A percentile compares a stretch with the other conserved stretches of the same genome.
Evolutionary conservation across 306 rosid genomes (phyloP).

Genomic region (Astragalus membranaceus): DNA sequence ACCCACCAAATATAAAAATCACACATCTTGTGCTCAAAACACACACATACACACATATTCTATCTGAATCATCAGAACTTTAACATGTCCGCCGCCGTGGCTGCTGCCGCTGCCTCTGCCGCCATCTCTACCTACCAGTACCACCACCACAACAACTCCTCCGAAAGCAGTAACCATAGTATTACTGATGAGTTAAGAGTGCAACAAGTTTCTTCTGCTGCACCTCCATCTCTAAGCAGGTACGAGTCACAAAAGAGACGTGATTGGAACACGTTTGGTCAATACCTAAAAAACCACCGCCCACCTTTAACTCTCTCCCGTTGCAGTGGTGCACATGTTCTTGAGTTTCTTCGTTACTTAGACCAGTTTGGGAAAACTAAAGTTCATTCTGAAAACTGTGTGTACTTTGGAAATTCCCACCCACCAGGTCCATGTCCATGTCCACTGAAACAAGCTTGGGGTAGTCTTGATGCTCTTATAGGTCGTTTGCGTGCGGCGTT

Average conservation of each 20-base stretch:
- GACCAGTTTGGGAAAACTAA: slow-evolving; percentile 56
- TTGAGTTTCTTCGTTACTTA: slow-evolving; percentile 66
- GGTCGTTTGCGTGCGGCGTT: slow-evolving; percentile 68
- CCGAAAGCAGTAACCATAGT: background rate
- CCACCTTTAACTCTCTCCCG: slow-evolving; percentile 61
- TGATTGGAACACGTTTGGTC: slow-evolving; percentile 70
- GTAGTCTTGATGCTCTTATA: slow-evolving; percentile 35
- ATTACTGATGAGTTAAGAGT: background rate
- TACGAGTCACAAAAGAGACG: slow-evolving; percentile 72
- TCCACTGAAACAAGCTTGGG: slow-evolving; percentile 46
- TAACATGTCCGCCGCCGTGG: slow-evolving; percentile 31
- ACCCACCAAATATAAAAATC: too few species aligned
- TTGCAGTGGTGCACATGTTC: slow-evolving; percentile 68
- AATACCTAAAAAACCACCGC: slow-evolving; percentile 62
- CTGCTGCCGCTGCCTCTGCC: slow-evolving; percentile 29
- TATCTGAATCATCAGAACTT: background rate
- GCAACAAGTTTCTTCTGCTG: background rate
- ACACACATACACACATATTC: background rate
- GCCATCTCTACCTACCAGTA: slow-evolving; percentile 12
- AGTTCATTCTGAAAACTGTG: slow-evolving; percentile 38
- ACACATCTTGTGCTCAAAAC: background rate
- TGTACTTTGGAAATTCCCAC: slow-evolving; percentile 55
- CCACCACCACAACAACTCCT: background rate
- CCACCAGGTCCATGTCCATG: slow-evolving; percentile 74
- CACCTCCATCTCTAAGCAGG: slow-evolving; percentile 35